phyloP scores from a whole-genome alignment of 2,329 filamentous ascomycete genomes.

The Penicillium sp. region DNA sequence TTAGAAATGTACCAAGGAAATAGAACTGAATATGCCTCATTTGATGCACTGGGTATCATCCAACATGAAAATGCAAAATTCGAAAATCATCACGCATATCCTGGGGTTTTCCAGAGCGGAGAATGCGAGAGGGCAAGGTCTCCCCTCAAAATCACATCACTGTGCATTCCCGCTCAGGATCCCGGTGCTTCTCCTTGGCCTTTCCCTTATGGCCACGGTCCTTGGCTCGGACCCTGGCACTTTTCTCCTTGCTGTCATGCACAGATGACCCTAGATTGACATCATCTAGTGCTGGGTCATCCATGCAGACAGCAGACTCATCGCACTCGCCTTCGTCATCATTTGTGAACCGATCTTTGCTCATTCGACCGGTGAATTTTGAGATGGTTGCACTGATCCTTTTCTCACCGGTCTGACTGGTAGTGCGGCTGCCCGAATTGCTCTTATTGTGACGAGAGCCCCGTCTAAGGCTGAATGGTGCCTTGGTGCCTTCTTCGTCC shows the following conservation, averaged over 20 bases:
- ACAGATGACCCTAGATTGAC: slow-evolving; percentile 12
- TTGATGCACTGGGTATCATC: slow-evolving; percentile 18
- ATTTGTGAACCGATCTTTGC: slow-evolving; percentile 27
- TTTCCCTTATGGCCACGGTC: slow-evolving; percentile 24
- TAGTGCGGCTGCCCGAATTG: slow-evolving; percentile 32
- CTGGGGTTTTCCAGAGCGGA: slow-evolving; percentile 10
- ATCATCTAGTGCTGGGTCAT: slow-evolving; percentile 12
- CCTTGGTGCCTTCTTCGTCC: slow-evolving; percentile 19
- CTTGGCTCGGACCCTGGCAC: slow-evolving; percentile 18
- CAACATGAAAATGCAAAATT: slow-evolving; percentile 8
- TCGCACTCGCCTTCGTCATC: slow-evolving; percentile 28
- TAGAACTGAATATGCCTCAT: slow-evolving; percentile 1
- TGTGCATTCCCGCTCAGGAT: slow-evolving; percentile 40
- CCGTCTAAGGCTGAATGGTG: slow-evolving; percentile 26
- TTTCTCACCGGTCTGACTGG: slow-evolving; percentile 34
- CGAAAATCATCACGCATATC: slow-evolving; percentile 6
- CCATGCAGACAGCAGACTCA: slow-evolving; percentile 21
- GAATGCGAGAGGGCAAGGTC: background rate
- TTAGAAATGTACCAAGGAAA: too few relatives aligned
- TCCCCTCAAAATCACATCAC: slow-evolving; percentile 11
- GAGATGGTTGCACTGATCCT: slow-evolving; percentile 34
- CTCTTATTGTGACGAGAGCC: slow-evolving; percentile 29
- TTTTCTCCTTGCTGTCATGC: slow-evolving; percentile 23
- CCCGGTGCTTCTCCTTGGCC: slow-evolving; percentile 31
- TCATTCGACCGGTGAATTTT: slow-evolving; percentile 31